These are phyloP conservation scores for Dendrobium catenatum DNA, from an alignment of 106 monocot genomes.

Conservation along the genomic window DNA sequence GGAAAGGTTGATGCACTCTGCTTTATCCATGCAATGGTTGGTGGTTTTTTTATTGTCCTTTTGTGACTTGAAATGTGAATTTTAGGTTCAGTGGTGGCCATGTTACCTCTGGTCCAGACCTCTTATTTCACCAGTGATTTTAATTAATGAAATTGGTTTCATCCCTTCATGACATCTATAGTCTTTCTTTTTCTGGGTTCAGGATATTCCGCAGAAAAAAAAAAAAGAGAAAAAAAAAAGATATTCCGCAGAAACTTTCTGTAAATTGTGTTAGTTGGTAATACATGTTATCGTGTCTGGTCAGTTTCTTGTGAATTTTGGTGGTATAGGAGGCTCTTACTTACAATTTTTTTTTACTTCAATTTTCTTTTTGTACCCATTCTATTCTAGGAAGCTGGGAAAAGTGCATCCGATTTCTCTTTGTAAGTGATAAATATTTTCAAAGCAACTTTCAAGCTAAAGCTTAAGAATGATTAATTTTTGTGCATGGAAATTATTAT, in stretches of 20 bases:
- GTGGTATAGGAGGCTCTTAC: neutral
- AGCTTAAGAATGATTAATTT: too few relatives aligned
- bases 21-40: too few relatives aligned
- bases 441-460: neutral
- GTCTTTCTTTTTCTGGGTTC: neutral
- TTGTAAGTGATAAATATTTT: neutral
- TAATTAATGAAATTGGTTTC: neutral
- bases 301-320: neutral
- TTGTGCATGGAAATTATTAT: too few relatives aligned
- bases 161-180: neutral
- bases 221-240: too few relatives aligned
- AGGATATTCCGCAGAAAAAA: too few relatives aligned
- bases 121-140: neutral
- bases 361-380: neutral
- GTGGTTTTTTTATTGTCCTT: neutral
- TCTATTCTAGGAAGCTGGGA: neutral
- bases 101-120: neutral
- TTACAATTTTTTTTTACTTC: neutral
- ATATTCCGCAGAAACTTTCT: neutral
- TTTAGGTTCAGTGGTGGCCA: neutral
- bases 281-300: neutral
- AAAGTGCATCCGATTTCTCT: neutral
- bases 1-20: too few relatives aligned
- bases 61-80: neutral
- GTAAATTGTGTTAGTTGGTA: neutral